Evolutionary conservation across 169 alveolate genomes (phyloP).

Genomic region (Cryptosporidium viatorum): DNA sequence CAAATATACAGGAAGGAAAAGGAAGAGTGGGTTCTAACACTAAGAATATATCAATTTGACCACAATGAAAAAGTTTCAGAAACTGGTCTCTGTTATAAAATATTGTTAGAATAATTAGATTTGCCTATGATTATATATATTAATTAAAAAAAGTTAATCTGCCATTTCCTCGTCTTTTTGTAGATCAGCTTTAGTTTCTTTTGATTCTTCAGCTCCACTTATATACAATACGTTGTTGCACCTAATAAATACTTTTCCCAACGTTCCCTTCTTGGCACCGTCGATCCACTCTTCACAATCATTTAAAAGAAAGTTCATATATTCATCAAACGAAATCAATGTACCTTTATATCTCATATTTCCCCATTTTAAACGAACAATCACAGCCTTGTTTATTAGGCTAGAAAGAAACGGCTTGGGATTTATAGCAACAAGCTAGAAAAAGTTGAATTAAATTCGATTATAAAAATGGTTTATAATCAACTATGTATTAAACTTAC

Average conservation of each 20-base stretch:
- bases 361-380: slow-evolving; percentile 95
- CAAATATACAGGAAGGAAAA: slow-evolving; percentile 94
- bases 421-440: slow-evolving; percentile 89
- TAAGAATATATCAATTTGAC: background rate
- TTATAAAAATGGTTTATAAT: background rate
- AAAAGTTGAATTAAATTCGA: background rate
- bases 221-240: slow-evolving; percentile 89
- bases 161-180: background rate
- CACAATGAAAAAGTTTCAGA: background rate
- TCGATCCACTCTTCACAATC: slow-evolving; percentile 94
- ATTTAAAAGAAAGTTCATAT: slow-evolving; percentile 90
- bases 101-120: background rate
- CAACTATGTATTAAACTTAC: slow-evolving; percentile 27
- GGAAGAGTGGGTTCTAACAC: slow-evolving; percentile 84
- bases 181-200: slow-evolving; percentile 51
- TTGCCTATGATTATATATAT: background rate
- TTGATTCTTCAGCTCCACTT: slow-evolving; percentile 84
- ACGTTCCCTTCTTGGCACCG: slow-evolving; percentile 90
- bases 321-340: slow-evolving; percentile 90
- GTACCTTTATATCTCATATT: slow-evolving; percentile 92
- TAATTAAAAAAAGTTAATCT: background rate
- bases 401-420: slow-evolving; percentile 94
- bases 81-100: background rate
- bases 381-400: slow-evolving; percentile 89
- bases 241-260: slow-evolving; percentile 89